These are phyloP conservation scores for Thamnidium elegans DNA, from an alignment of 192 early-diverging fungal genomes.

Conservation along the genomic window DNA sequence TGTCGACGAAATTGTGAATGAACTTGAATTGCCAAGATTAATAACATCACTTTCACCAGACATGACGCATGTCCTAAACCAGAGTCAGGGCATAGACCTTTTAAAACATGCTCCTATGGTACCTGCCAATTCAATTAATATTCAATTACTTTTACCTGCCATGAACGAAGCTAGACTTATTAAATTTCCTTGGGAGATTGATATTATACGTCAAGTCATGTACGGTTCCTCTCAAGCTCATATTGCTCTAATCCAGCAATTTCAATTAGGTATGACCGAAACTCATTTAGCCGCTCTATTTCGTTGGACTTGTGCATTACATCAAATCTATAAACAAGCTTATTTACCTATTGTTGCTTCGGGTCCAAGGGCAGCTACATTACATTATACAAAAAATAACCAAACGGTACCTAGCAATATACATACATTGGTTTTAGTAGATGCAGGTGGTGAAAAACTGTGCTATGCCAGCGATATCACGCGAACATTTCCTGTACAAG, in stretches of 20 bases:
- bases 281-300: constrained; percentile 77
- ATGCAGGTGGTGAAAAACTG: constrained; percentile 80
- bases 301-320: constrained; percentile 62
- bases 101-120: background rate
- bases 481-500: constrained; percentile 79
- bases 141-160: constrained; percentile 39
- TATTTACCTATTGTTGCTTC: constrained; percentile 85
- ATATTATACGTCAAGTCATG: constrained; percentile 72
- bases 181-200: constrained; percentile 81
- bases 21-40: constrained; percentile 50
- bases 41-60: constrained; percentile 47
- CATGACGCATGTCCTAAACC: constrained; percentile 50
- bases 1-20: constrained; percentile 67
- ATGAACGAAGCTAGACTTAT: constrained; percentile 79
- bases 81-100: constrained; percentile 39
- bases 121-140: constrained; percentile 25
- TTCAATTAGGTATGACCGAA: constrained; percentile 63
- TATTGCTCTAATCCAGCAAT: constrained; percentile 74
- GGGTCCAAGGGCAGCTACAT: constrained; percentile 70
- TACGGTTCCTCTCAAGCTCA: constrained; percentile 76
- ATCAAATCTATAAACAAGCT: constrained; percentile 70
- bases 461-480: constrained; percentile 93
- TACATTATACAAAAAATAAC: constrained; percentile 86
- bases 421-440: constrained; percentile 70
- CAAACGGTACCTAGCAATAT: constrained; percentile 42